Base-by-base conservation (phyloP, 2,329 filamentous ascomycete species). In the Saccharata proteae region DNA sequence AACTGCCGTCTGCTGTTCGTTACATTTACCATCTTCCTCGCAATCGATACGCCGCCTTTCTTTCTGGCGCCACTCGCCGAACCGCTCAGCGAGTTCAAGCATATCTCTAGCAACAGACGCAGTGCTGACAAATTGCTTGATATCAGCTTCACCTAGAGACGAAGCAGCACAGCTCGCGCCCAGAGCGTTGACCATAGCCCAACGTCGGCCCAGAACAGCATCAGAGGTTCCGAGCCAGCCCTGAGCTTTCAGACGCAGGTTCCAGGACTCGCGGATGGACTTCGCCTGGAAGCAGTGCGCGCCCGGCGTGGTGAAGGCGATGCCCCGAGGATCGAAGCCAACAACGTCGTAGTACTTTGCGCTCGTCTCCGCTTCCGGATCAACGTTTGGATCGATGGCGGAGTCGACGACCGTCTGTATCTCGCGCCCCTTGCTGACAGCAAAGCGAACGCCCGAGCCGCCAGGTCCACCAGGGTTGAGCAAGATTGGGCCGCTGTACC, bases 41-140 rank as follows among this genome's bases (percentile, higher is more conserved):
- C 21, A 18, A 23, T 13, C 9, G 11, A 36, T 27, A 15, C 36
- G 35, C 15, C 19, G 29, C 2, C 40, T 45, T 36, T 50, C 40
- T 8, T 34, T 28, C 8, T 43, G 44, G 15, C 50, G 39, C 43
- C 49, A 60, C 16, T 57, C 49, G 6, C 52, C 59, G 24, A 62
- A 52, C 18, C 42, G 50, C 37, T 69, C 64, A 8, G 60, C 49
- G 20, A 69, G 54, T 23, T 59, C 55, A 6, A 69, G 44, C 61
- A 69, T 67, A 37, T 69, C 64, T 22, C 57, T 47, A 2, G 61
- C 64, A 3, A 63, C 60, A 15, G 55, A 58, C 2, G 62, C 59
- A 0, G 65, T 67, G 11, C 57, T 58, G 26, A 63, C 48, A 41
- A 61, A 62, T 28, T 53, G 46, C 37, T 55, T 56, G 39, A 62